Conservation (phyloP, 345 rosid genomes). For the Gossypium raimondii region DNA sequence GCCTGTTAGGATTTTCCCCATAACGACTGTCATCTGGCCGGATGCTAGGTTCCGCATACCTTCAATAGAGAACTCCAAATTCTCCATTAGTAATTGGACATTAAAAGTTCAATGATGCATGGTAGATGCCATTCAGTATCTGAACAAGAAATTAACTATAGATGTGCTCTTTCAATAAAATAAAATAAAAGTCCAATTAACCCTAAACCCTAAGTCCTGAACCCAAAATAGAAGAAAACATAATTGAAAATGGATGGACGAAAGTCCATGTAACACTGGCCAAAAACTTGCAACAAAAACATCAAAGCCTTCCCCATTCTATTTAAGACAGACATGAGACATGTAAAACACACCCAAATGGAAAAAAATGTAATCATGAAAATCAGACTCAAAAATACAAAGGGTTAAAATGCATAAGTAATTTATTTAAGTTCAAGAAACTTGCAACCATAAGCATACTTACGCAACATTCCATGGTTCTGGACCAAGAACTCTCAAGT, state of each 20-base stretch:
- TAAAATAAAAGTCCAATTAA: neutral
- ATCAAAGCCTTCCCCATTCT: neutral
- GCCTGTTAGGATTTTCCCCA: constrained; percentile 95
- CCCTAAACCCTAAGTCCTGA: neutral
- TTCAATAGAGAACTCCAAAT: constrained; percentile 24
- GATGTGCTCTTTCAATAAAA: constrained; percentile 1
- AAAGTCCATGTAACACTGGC: neutral
- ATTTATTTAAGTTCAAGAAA: neutral
- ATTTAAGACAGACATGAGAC: neutral
- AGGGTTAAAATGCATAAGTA: neutral
- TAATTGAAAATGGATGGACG: neutral
- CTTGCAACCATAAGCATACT: constrained; percentile 29
- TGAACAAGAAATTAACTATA: neutral
- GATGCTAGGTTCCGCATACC: constrained; percentile 89
- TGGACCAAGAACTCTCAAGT: constrained; percentile 90
- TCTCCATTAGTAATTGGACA: neutral
- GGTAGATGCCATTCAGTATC: neutral
- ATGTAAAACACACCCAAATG: neutral
- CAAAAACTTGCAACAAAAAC: neutral
- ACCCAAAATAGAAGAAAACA: neutral
- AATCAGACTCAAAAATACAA: neutral
- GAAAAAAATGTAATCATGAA: neutral
- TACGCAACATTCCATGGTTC: constrained; percentile 98
- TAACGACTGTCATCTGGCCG: constrained; percentile 97
- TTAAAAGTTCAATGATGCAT: neutral